These are phyloP conservation scores for Pythium phragmiticola DNA, from an alignment of 352 stramenopile genomes.

Conservation along the genomic window DNA sequence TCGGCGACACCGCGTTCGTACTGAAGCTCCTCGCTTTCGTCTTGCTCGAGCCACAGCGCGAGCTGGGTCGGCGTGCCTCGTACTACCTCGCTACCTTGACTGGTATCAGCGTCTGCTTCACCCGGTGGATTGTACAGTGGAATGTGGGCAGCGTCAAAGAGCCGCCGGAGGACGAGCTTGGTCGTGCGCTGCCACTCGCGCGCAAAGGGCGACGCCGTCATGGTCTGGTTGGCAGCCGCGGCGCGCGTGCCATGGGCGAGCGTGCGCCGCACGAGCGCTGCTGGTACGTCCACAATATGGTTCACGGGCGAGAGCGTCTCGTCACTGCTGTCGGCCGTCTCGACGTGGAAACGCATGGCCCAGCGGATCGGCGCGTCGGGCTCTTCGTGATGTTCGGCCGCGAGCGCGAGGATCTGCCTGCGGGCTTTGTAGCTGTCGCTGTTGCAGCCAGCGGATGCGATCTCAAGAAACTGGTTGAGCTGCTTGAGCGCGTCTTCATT, in stretches of 20 bases:
- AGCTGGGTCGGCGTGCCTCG: constrained; percentile 32
- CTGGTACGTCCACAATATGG: constrained; percentile 56
- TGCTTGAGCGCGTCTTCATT: constrained; percentile 80
- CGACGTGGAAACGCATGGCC: constrained; percentile 57
- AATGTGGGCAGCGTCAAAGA: constrained; percentile 62
- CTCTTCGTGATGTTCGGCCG: constrained; percentile 23
- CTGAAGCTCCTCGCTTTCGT: constrained; percentile 34
- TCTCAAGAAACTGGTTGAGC: constrained; percentile 73
- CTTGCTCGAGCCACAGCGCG: constrained; percentile 52
- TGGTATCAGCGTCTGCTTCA: constrained; percentile 2
- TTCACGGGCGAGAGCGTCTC: constrained; percentile 18
- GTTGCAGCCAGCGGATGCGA: constrained; percentile 64
- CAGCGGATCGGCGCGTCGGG: constrained; percentile 42
- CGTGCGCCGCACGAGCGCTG: constrained; percentile 51
- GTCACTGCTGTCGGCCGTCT: neutral
- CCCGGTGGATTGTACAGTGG: constrained; percentile 28
- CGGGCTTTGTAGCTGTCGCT: constrained; percentile 61
- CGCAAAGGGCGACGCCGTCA: constrained; percentile 48
- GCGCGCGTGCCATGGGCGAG: constrained; percentile 38
- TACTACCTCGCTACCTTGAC: neutral
- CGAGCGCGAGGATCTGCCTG: constrained; percentile 46
- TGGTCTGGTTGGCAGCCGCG: constrained; percentile 26
- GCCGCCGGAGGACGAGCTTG: constrained; percentile 53
- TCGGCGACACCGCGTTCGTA: constrained; percentile 34
- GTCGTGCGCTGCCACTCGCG: constrained; percentile 68